These are phyloP conservation scores for Hygrocybe punicea DNA, from an alignment of 768 basidiomycete species.

Conservation along the genomic window DNA sequence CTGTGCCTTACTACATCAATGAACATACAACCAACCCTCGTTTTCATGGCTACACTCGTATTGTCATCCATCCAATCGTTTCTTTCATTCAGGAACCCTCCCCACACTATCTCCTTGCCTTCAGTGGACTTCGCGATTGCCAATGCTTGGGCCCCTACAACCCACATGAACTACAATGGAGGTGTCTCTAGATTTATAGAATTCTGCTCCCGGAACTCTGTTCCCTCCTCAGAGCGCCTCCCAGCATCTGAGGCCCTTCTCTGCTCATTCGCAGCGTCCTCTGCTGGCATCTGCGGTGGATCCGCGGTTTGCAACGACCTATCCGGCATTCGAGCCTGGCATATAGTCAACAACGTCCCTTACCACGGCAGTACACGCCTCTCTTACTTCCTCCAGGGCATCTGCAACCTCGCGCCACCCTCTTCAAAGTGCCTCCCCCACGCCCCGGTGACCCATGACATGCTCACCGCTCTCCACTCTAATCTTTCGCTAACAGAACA, in stretches of 20 bases:
- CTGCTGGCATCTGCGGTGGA: not conserved
- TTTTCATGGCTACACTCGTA: not conserved
- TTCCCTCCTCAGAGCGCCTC: not conserved
- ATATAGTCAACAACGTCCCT: not conserved
- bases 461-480: conserved; percentile 17
- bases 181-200: not conserved
- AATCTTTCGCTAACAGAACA: conserved; percentile 14
- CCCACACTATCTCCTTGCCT: not conserved
- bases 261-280: not conserved
- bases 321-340: not conserved
- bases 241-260: not conserved
- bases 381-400: conserved; percentile 21
- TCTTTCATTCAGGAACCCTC: not conserved
- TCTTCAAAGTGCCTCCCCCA: conserved; percentile 12
- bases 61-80: not conserved
- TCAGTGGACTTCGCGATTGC: not conserved
- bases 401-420: conserved; percentile 22
- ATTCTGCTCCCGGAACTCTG: not conserved
- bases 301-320: not conserved
- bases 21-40: too few relatives aligned
- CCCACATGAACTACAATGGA: not conserved
- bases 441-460: conserved; percentile 18
- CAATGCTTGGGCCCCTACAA: not conserved
- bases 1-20: too few relatives aligned
- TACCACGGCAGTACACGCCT: conserved; percentile 23